A percentile compares a stretch with the other conserved stretches of the same genome.
Conservation (phyloP, 2,329 filamentous ascomycete species). For the Xylariaceae sp. region DNA sequence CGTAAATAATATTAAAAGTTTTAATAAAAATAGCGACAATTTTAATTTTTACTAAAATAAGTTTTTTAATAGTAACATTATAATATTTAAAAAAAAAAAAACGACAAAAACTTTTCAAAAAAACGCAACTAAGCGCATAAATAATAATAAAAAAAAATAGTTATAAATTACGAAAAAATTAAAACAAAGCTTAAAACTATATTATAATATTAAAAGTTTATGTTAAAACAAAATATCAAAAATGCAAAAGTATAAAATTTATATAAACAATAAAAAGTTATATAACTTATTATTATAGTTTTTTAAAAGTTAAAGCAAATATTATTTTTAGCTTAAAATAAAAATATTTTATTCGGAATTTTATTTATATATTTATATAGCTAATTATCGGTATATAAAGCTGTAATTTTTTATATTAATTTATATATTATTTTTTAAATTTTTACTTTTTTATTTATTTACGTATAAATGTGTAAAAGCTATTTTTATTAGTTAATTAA, state of each 20-base stretch:
- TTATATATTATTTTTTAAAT: no score
- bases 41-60: not conserved
- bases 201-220: not conserved
- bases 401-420: not conserved
- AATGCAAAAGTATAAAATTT: not conserved
- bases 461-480: no score
- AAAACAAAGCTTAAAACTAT: not conserved
- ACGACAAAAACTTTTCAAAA: not conserved
- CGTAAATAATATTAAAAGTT: not conserved
- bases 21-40: not conserved
- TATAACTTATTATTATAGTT: not conserved
- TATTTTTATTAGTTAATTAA: no score
- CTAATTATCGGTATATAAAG: no score
- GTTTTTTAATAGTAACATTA: not conserved
- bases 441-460: no score
- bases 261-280: not conserved
- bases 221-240: not conserved
- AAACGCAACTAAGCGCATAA: not conserved
- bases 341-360: not conserved
- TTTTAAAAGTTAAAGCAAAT: no score
- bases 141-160: not conserved
- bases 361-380: no score
- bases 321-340: not conserved
- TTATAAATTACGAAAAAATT: slow-evolving; percentile 3
- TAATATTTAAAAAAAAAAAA: not conserved